Conservation (phyloP, 108 stramenopile species). For the Mayamaea pseudoterrestris region DNA sequence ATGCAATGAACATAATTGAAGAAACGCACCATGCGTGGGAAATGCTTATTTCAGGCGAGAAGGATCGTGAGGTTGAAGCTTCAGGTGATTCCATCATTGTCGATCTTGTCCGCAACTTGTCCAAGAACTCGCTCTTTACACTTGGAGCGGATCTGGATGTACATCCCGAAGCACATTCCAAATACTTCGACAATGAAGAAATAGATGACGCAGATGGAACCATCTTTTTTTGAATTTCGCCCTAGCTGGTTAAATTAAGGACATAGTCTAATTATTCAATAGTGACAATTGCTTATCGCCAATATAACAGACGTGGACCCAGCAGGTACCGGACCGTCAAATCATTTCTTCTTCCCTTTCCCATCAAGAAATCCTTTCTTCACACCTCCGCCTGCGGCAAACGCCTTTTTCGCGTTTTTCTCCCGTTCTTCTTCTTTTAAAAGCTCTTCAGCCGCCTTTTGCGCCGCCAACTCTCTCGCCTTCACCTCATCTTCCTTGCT, state of each 20-base stretch:
- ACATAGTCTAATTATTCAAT: no score
- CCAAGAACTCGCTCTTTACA: conserved; percentile 56
- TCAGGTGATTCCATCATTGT: conserved; percentile 43
- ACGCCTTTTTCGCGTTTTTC: conserved; percentile 57
- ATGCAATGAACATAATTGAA: conserved; percentile 80
- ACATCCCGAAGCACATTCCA: conserved; percentile 31
- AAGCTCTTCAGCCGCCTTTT: conserved; percentile 54
- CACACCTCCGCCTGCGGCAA: conserved; percentile 34
- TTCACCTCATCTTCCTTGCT: conserved; percentile 27
- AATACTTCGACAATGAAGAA: conserved; percentile 22
- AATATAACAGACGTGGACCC: no score
- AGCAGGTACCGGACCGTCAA: no score
- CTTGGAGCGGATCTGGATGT: conserved; percentile 58
- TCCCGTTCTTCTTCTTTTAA: conserved; percentile 66
- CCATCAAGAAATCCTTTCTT: conserved; percentile 71
- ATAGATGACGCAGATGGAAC: no score
- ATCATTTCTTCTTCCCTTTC: conserved; percentile 25
- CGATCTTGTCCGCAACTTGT: conserved; percentile 71
- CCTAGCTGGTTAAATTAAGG: no score
- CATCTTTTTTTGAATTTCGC: conserved; percentile 16
- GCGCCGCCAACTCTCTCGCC: conserved; percentile 33
- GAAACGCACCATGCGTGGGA: conserved; percentile 84
- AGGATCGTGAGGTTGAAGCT: conserved; percentile 32
- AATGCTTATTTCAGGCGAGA: conserved; percentile 79
- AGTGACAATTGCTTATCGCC: no score